These are phyloP conservation scores for Ophioceras dolichostomum DNA, from an alignment of 2,329 filamentous ascomycete genomes.

Conservation along the genomic window DNA sequence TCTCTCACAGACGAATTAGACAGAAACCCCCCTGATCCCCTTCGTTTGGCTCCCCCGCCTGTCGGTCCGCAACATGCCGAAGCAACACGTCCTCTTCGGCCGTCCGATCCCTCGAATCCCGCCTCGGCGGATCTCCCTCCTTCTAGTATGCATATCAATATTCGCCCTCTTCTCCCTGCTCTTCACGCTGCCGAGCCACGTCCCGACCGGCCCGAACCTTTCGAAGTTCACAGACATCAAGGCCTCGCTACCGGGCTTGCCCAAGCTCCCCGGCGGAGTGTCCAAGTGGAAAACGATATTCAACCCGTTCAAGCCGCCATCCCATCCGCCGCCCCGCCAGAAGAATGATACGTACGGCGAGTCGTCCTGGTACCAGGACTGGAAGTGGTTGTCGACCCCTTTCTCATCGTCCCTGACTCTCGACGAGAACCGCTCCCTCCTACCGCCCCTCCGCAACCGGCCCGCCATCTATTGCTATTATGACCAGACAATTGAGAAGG, in stretches of 20 bases:
- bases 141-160: slow-evolving; percentile 36
- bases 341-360: slow-evolving; percentile 68
- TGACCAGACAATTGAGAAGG: slow-evolving; percentile 52
- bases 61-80: slow-evolving; percentile 32
- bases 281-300: slow-evolving; percentile 30
- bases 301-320: slow-evolving; percentile 57
- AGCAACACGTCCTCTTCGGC: slow-evolving; percentile 32
- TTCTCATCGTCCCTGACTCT: slow-evolving; percentile 73
- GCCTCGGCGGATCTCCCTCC: slow-evolving; percentile 37
- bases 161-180: slow-evolving; percentile 42
- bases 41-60: no score
- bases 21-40: no score
- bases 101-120: slow-evolving; percentile 36
- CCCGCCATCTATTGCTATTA: slow-evolving; percentile 86
- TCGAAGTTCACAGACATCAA: slow-evolving; percentile 36
- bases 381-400: slow-evolving; percentile 73
- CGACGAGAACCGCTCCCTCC: slow-evolving; percentile 71
- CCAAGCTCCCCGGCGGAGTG: slow-evolving; percentile 28
- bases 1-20: no score
- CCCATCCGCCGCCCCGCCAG: slow-evolving; percentile 62
- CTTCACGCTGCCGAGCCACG: slow-evolving; percentile 34
- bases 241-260: slow-evolving; percentile 34
- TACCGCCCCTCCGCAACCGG: slow-evolving; percentile 62
- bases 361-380: slow-evolving; percentile 77
- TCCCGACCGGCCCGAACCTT: slow-evolving; percentile 35